Evolutionary conservation across 83 land plant species (phyloP).

Genomic region (Diphasiastrum complanatum): DNA sequence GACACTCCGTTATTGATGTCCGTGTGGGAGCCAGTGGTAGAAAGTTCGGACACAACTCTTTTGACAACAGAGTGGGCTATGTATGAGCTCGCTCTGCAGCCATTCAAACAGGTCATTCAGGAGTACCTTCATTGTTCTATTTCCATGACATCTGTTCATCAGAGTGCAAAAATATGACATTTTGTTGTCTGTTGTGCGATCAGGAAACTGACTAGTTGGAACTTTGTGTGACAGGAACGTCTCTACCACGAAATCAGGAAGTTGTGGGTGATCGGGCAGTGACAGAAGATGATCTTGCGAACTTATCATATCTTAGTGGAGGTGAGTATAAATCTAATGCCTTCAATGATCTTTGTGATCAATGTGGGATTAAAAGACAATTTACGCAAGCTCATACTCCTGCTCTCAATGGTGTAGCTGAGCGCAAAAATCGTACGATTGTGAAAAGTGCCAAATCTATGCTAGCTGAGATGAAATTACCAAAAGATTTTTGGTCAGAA

Average conservation of each 20-base stretch:
- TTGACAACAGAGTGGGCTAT: constrained; percentile 85
- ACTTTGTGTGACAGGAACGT: constrained; percentile 57
- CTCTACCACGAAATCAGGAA: constrained; percentile 47
- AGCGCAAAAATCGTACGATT: too few relatives aligned
- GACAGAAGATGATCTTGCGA: constrained; percentile 57
- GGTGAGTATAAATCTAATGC: too few relatives aligned
- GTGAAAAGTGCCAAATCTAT: too few relatives aligned
- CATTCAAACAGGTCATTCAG: constrained; percentile 43
- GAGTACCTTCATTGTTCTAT: not conserved
- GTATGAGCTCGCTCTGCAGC: constrained; percentile 70
- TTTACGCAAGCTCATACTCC: too few relatives aligned
- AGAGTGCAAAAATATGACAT: not conserved
- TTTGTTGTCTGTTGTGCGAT: not conserved
- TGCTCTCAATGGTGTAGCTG: too few relatives aligned
- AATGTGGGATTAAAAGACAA: too few relatives aligned
- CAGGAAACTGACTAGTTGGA: not conserved
- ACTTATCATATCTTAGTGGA: constrained; percentile 63
- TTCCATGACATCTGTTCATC: not conserved
- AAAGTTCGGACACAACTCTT: constrained; percentile 72
- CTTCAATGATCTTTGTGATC: too few relatives aligned
- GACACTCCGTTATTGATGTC: constrained; percentile 49
- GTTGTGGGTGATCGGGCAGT: constrained; percentile 51
- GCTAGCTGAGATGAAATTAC: too few relatives aligned
- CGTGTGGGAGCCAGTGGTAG: constrained; percentile 85
- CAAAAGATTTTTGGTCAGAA: too few relatives aligned